Base-by-base conservation (phyloP, 495 filamentous ascomycete species). In the Parathielavia hyrcaniae region DNA sequence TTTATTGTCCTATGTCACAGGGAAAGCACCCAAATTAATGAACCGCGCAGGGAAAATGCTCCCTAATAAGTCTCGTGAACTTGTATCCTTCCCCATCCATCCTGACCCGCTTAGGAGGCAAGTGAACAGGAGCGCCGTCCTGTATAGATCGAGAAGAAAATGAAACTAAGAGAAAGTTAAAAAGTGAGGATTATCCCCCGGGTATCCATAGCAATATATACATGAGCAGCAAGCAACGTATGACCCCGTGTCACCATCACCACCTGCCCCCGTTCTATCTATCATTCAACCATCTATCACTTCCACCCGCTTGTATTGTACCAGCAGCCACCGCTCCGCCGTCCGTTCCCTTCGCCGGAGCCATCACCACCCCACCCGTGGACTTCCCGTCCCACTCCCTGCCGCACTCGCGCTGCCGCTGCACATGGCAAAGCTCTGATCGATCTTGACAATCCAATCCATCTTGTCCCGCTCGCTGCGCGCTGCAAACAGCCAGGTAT, bases 401-500 rank as follows among this genome's bases (percentile, higher is more conserved):
- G 22, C 44, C 0, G 17, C 44, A 41, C 58, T 65, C 23, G 50
- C 61, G 16, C 34, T 45, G 9, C 45, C 71, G 48, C 69, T 70
- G 44, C 49, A 62, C 52, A 64, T 64, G 26, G 64, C 41, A 58
- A 72, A 78, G 43, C 72, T 75, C 63, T 84, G 81, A 61, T 85
- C 83, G 57, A 96, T 86, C 66, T 83, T 85, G 63, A 89, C 75
- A 63, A 97, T 93, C 93, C 93, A 98, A 67, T 97, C 91, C 23
- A 90, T 83, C 75, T 95, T 95, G 65, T 96, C 90, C 14, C 83
- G 75, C 74, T 96, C 91, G 56, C 81, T 89, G 48, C 90, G 77
- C 44, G 89, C 88, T 23, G 89, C 89, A 73, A 99, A 97, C 51
- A 99, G 76, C 81, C 88, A 99, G 39, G 91, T 95, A 64, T 96